Evolutionary conservation across 768 basidiomycete species (phyloP).

Genomic region (Pholiota microspora): DNA sequence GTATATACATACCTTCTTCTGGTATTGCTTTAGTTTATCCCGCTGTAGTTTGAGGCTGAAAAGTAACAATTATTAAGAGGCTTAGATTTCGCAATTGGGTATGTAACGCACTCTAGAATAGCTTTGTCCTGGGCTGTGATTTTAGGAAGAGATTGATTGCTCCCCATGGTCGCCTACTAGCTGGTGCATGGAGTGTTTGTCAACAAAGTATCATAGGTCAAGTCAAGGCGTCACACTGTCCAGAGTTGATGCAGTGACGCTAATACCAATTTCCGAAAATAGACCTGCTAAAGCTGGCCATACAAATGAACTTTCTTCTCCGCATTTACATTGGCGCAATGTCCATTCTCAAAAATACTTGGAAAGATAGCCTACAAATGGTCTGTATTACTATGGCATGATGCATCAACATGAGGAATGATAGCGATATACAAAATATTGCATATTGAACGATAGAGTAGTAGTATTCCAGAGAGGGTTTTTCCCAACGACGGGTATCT

Average conservation of each 20-base stretch:
- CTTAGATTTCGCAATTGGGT: neutral
- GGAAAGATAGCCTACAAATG: no score
- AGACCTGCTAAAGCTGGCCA: no score
- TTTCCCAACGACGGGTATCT: neutral
- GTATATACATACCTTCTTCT: conserved; percentile 68
- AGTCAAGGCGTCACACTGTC: neutral
- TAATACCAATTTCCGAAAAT: neutral
- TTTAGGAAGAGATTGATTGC: conserved; percentile 75
- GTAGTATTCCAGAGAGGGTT: no score
- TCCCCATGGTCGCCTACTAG: conserved; percentile 50
- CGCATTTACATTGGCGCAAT: no score
- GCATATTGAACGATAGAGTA: no score
- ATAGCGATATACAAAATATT: no score
- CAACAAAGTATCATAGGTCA: neutral
- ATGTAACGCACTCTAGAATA: conserved; percentile 78
- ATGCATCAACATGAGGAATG: no score
- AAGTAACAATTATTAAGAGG: neutral
- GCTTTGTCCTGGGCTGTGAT: conserved; percentile 93
- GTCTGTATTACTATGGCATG: no score
- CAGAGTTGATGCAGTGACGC: neutral
- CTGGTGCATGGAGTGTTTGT: neutral
- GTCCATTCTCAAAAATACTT: no score
- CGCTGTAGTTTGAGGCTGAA: conserved; percentile 91
- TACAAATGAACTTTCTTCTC: no score
- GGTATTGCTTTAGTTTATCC: conserved; percentile 94